Percentiles rank a stretch among this genome's conserved stretches.
Conservation (phyloP, 495 filamentous ascomycete genomes). For the Neurospora africana region DNA sequence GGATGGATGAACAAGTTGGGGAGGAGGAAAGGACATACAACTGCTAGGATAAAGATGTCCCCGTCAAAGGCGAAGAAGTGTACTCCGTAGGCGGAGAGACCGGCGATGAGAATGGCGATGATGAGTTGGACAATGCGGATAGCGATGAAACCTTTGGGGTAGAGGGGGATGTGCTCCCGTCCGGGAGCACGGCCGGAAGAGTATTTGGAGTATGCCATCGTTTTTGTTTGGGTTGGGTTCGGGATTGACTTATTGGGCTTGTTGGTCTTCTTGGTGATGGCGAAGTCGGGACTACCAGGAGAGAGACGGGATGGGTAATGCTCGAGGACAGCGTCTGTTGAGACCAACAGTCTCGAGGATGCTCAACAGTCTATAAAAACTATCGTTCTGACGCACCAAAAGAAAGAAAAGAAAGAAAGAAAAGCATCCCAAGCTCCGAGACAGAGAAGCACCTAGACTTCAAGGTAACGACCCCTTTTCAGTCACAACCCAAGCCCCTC, state of each 20-base stretch:
- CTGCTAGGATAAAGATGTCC: slow-evolving; percentile 26
- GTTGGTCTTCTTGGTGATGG: neutral
- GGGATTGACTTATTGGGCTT: neutral
- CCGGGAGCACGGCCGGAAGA: slow-evolving; percentile 22
- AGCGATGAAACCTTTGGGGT: slow-evolving; percentile 39
- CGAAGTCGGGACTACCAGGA: neutral
- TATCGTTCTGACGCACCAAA: neutral
- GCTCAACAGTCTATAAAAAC: neutral
- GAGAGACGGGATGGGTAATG: neutral
- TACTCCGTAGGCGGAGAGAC: slow-evolving; percentile 54
- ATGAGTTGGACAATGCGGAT: slow-evolving; percentile 54
- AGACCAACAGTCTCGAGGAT: neutral
- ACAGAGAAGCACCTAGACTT: neutral
- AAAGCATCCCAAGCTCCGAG: neutral
- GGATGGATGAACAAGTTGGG: neutral
- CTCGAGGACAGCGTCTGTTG: neutral
- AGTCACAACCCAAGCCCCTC: neutral
- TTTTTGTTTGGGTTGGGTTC: neutral
- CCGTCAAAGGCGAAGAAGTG: slow-evolving; percentile 18
- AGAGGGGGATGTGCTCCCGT: slow-evolving; percentile 33
- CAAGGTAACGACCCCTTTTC: neutral
- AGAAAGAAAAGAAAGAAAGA: neutral
- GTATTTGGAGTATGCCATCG: slow-evolving; percentile 8
- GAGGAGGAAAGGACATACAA: slow-evolving; percentile 21
- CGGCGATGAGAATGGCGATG: slow-evolving; percentile 55